A percentile compares a stretch with the other conserved stretches of the same genome.
phyloP scores from a whole-genome alignment of 805 yeast genomes.

The Saccharomycopsis malanga region DNA sequence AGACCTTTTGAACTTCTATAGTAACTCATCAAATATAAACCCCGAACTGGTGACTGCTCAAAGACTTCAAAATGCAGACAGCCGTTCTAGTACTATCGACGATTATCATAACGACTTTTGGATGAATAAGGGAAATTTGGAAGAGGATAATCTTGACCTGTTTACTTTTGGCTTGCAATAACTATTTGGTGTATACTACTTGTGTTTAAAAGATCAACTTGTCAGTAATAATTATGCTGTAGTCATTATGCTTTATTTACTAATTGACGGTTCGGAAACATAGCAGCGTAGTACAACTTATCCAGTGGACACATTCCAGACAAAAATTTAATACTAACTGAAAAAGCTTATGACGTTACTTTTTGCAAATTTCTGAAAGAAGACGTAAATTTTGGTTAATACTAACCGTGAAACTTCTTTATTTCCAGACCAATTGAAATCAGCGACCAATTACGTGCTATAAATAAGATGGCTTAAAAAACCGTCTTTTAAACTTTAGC shows the following conservation, averaged over 20 bases:
- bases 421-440: too few relatives aligned
- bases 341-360: too few relatives aligned
- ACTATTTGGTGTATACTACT: background rate
- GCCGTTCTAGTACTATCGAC: slow-evolving; percentile 3
- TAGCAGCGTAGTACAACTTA: too few relatives aligned
- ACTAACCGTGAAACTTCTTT: too few relatives aligned
- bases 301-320: too few relatives aligned
- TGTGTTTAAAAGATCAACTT: background rate
- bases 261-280: too few relatives aligned
- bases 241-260: background rate
- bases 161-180: too few relatives aligned
- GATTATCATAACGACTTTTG: slow-evolving; percentile 15
- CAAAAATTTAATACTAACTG: too few relatives aligned
- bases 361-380: too few relatives aligned
- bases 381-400: too few relatives aligned
- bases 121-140: slow-evolving; percentile 5
- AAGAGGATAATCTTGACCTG: background rate
- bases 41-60: background rate
- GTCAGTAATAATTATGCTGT: background rate
- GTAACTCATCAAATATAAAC: background rate
- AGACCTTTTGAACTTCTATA: slow-evolving; percentile 1
- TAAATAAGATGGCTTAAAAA: too few relatives aligned
- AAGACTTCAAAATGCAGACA: background rate
- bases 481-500: background rate
- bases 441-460: too few relatives aligned